Evolutionary conservation across 352 stramenopile genomes (phyloP).

Genomic region (Halophytophthora polymorphica): DNA sequence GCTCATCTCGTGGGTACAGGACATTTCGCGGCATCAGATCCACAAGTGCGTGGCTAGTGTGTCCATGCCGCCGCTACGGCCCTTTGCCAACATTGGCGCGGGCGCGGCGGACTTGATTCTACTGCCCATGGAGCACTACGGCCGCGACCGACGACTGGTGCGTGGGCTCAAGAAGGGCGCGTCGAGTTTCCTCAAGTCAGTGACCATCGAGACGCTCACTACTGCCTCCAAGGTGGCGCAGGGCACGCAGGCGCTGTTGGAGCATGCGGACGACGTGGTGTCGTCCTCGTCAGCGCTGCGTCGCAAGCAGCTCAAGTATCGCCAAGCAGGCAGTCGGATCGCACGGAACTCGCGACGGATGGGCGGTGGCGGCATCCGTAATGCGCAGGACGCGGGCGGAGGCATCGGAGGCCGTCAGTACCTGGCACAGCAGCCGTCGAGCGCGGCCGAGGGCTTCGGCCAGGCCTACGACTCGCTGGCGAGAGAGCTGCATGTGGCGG

Average conservation of each 20-base stretch:
- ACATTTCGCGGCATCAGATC: constrained; percentile 86
- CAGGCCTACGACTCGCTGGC: constrained; percentile 86
- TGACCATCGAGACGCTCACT: constrained; percentile 87
- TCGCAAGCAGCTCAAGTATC: constrained; percentile 76
- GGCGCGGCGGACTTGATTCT: constrained; percentile 84
- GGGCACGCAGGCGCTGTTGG: constrained; percentile 74
- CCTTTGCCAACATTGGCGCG: constrained; percentile 85
- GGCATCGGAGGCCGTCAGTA: constrained; percentile 84
- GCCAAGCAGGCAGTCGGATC: constrained; percentile 72
- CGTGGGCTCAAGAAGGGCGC: constrained; percentile 83
- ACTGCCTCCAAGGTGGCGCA: constrained; percentile 81
- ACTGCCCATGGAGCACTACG: constrained; percentile 85
- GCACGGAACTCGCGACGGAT: constrained; percentile 75
- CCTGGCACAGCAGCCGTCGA: constrained; percentile 76
- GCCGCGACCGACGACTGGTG: constrained; percentile 76
- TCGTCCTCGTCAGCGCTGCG: constrained; percentile 57
- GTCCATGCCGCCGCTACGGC: constrained; percentile 78
- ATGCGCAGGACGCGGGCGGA: constrained; percentile 60
- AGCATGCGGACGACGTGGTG: constrained; percentile 83
- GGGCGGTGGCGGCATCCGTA: constrained; percentile 75
- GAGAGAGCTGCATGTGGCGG: constrained; percentile 76
- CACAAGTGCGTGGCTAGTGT: constrained; percentile 89
- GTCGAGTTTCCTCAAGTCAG: constrained; percentile 84
- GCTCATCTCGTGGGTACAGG: constrained; percentile 84
- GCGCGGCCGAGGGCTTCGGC: constrained; percentile 72